Evolutionary conservation across 2,329 filamentous ascomycete genomes (phyloP).

Genomic region (Dichotomopilus funicola): DNA sequence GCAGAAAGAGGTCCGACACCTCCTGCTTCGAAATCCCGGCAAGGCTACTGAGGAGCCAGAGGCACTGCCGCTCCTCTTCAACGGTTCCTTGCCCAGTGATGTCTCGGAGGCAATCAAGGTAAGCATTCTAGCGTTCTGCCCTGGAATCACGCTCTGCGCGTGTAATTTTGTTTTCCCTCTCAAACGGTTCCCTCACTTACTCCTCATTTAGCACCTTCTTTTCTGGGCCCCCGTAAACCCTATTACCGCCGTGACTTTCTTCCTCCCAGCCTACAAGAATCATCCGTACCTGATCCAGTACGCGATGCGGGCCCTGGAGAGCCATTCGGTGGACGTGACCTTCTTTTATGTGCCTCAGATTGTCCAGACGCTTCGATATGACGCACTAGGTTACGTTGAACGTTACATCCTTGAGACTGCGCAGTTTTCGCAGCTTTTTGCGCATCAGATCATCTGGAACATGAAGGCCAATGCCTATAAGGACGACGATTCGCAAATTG

Average conservation of each 20-base stretch:
- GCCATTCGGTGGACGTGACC: constrained; percentile 90
- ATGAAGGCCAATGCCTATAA: constrained; percentile 99
- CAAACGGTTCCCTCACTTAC: constrained; percentile 25
- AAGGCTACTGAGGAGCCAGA: constrained; percentile 76
- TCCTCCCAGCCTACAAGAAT: constrained; percentile 83
- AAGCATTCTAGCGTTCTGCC: constrained; percentile 57
- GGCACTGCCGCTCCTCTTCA: constrained; percentile 75
- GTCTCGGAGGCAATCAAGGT: constrained; percentile 34
- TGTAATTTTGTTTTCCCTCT: not conserved
- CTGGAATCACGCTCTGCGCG: not conserved
- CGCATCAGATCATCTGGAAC: constrained; percentile 99
- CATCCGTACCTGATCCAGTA: constrained; percentile 94
- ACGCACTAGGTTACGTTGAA: constrained; percentile 88
- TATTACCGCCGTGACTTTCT: constrained; percentile 86
- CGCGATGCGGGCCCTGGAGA: constrained; percentile 89
- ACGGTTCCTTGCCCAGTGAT: constrained; percentile 67
- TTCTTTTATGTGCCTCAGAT: constrained; percentile 99
- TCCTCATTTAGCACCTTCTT: constrained; percentile 61
- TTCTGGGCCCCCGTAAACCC: constrained; percentile 93
- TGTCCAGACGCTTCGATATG: constrained; percentile 89
- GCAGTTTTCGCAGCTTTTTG: constrained; percentile 95
- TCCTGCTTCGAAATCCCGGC: constrained; percentile 76
- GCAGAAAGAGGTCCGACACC: constrained; percentile 66
- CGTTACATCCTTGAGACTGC: constrained; percentile 95
- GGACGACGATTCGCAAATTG: constrained; percentile 83